Evolutionary conservation across 2,329 filamentous ascomycete species (phyloP).

Genomic region (Dryadomyces quercus-mongolicae): DNA sequence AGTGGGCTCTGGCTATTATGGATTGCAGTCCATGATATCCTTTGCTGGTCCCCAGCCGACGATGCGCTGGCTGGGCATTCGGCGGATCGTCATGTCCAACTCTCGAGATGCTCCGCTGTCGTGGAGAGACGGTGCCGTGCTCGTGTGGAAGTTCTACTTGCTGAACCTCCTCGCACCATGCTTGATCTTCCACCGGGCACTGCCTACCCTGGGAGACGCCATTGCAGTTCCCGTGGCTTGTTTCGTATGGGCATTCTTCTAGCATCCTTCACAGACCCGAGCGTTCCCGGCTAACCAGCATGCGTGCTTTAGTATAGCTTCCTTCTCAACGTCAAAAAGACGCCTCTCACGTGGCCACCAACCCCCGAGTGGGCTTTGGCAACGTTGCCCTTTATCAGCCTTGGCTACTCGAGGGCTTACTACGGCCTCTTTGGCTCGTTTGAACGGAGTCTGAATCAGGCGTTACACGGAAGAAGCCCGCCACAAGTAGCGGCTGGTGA

Average conservation of each 20-base stretch:
- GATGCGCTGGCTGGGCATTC: constrained; percentile 25
- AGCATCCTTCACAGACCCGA: not conserved
- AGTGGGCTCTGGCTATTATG: constrained; percentile 41
- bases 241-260: constrained; percentile 20
- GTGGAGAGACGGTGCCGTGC: constrained; percentile 5
- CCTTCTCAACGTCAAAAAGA: constrained; percentile 30
- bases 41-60: constrained; percentile 39
- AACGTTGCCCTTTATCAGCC: constrained; percentile 31
- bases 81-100: not conserved
- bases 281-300: not conserved
- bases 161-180: constrained; percentile 34
- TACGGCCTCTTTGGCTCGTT: constrained; percentile 31
- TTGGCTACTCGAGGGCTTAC: constrained; percentile 32
- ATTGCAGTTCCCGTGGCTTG: constrained; percentile 29
- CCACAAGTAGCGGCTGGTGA: not conserved
- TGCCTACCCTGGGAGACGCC: constrained; percentile 29
- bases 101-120: not conserved
- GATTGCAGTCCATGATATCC: constrained; percentile 33
- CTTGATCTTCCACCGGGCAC: constrained; percentile 29
- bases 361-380: constrained; percentile 38
- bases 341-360: constrained; percentile 40
- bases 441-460: constrained; percentile 35
- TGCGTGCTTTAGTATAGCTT: constrained; percentile 29
- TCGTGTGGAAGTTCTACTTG: constrained; percentile 16
- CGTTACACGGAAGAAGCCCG: constrained; percentile 23